Base-by-base conservation (phyloP, 2,329 filamentous ascomycete genomes). In the Phialophora verrucosa region DNA sequence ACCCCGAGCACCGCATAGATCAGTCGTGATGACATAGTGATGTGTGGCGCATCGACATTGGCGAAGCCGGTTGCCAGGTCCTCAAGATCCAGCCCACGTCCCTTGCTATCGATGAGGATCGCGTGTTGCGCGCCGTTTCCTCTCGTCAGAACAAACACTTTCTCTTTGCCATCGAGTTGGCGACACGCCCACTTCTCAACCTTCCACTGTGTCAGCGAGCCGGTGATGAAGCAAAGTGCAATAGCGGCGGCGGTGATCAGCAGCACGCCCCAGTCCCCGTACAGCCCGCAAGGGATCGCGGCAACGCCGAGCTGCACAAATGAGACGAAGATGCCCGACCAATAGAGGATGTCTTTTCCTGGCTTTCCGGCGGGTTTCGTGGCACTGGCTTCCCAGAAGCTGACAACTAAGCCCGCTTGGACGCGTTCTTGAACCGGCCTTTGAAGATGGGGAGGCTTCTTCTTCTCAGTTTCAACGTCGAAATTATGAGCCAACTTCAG, bases 121-220 rank as follows among this genome's bases (percentile, higher is more conserved):
- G 74, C 75, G 62, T 81, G 74, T 61, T 74, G 75, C 12, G 65
- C 69, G 11, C 78, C 80, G 65, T 80, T 81, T 1, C 80, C 79
- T 4, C 70, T 63, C 1, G 78, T 80, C 5, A 81, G 59, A 1
- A 74, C 69, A 10, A 74, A 66, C 2, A 67, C 74, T 47, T 75
- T 73, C 14, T 67, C 63, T 32, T 71, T 65, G 1, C 71, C 64
- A 8, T 65, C 64, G 8, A 55, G 53, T 20, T 55, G 11, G 20
- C 76, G 73, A 60, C 75, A 78, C 0, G 75, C 73, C 73, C 76
- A 78, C 62, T 81, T 82, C 70, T 83, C 81, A 11, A 66, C 65
- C 35, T 67, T 71, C 79, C 79, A 82, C 68, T 81, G 79, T 10
- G 76, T 74, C 5, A 82, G 70, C 4, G 73, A 65, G 0, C 78